Evolutionary conservation across 2,329 filamentous ascomycete species (phyloP), one percentile per base, ranked within the genome.

Genomic region (Capronia epimyces): DNA sequence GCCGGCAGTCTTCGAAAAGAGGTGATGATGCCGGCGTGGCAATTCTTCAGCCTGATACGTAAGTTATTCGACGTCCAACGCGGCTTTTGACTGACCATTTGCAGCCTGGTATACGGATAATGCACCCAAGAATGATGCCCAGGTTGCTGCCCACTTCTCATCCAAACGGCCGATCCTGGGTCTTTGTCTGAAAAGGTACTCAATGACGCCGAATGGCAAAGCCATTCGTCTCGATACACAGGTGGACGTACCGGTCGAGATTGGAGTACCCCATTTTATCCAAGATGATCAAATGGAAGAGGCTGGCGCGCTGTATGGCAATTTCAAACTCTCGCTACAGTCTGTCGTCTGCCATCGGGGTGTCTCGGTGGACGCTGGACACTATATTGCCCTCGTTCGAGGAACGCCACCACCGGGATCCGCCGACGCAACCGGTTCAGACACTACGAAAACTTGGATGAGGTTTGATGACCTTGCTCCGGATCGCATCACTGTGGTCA

Each of bases 21-120:
- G 62, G 86, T 97, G 12, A 84, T 91, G 52, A 95, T 97, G 74
- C 91, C 91, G 31, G 93, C 93, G 1, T 97, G 90, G 89, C 91
- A 96, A 63, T 95, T 97, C 64, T 97, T 96, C 70, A 89, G 87
- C 63, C 74, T 97, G 21, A 89, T 96, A 62, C 90, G 86, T 89
- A 73, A 71, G 86, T 76, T 52, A 16, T 50, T 15, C 37, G 18
- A 27, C 20, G 32, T 13, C 31, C 18, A 50, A 55, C 43, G 55
- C 22, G 20, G 53, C 8, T 56, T 70, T 75, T 60, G 27, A 16
- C 41, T 31, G 25, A 51, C 60, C 72, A 66, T 43, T 52, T 55
- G 48, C 63, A 90, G 86, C 90, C 22, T 96, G 90, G 90, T 89
- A 95, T 65, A 89, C 88, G 1, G 76, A 83, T 60, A 80, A 82